Base-by-base conservation (phyloP, 1,139 yeast species). In the Saccharomycopsis phalli region DNA sequence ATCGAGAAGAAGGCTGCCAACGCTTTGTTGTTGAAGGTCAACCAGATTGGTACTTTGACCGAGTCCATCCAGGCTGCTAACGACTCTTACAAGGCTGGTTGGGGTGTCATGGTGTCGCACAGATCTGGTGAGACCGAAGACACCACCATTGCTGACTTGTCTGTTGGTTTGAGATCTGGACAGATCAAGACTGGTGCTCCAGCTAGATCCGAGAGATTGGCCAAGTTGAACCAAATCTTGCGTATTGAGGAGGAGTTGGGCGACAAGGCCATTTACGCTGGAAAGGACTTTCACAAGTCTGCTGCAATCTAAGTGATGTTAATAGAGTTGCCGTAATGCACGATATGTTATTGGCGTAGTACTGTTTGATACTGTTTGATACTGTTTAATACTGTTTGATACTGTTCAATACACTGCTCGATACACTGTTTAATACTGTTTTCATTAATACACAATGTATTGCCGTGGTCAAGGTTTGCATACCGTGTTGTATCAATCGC, bases 181-280 rank as follows among this genome's bases (percentile, higher is more conserved):
- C 91, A 81, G 71, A 74, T 81, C 65, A 81, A 81, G 80, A 77
- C 88, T 54, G 93, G 93, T 74, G 93, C 93, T 56, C 91, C 93
- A 57, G 84, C 91, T 55, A 80, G 93, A 69, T 79, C 91, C 50
- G 93, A 81, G 72, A 81, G 93, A 73, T 74, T 82, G 62, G 91
- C 91, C 62, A 81, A 82, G 72, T 76, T 76, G 65, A 47, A 47
- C 46, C 86, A 81, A 71, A 75, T 81, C 65, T 74, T 82, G 63
- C 78, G 93, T 67, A 81, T 81, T 55, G 94, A 81, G 71, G 88
- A 82, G 69, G 80, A 76, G 66, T 76, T 82, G 56, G 93, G 91
- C 55, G 81, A 69, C 70, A 79, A 80, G 69, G 88, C 87, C 49
- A 61, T 81, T 59, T 81, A 74, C 66, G 87, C 91, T 48, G 93